Base-by-base conservation (phyloP, 1,139 yeast genomes). In the Scheffersomyces illinoinensis region DNA sequence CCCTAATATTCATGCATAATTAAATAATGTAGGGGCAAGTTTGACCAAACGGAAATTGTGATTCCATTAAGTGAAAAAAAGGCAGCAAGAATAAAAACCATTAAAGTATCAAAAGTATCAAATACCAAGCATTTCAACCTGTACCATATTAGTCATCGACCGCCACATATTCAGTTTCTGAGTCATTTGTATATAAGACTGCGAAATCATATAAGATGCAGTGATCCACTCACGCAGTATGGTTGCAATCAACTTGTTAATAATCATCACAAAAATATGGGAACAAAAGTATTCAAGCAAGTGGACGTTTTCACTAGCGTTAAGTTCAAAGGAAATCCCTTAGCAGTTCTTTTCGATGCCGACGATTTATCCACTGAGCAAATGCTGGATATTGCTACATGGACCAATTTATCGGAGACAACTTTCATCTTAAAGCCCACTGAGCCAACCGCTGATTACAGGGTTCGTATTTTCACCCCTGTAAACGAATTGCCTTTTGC, bases 341-440 rank as follows among this genome's bases (percentile, higher is more conserved):
- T 85, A 5, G 88, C 88, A 0, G 87, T 85, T 4, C 71, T 79
- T 58, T 76, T 75, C 57, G 76, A 75, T 56, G 78, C 78, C 5
- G 77, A 71, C 53, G 57, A 63, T 17, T 62, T 78, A 20, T 39
- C 76, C 6, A 65, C 71, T 4, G 75, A 74, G 52, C 73, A 79
- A 58, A 76, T 83, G 81, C 82, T 76, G 63, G 56, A 67, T 8
- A 79, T 85, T 62, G 85, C 88, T 24, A 74, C 71, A 47, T 85
- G 88, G 87, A 84, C 87, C 23, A 85, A 85, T 64, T 70, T 85
- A 48, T 83, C 88, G 0, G 89, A 85, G 62, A 83, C 88, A 0
- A 81, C 86, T 0, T 85, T 85, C 63, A 71, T 85, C 7, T 66
- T 74, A 47, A 75, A 73, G 33, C 71, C 78, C 0, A 62, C 61